Base-by-base conservation (phyloP, 441 rosid species). In the Populus trichocarpa region DNA sequence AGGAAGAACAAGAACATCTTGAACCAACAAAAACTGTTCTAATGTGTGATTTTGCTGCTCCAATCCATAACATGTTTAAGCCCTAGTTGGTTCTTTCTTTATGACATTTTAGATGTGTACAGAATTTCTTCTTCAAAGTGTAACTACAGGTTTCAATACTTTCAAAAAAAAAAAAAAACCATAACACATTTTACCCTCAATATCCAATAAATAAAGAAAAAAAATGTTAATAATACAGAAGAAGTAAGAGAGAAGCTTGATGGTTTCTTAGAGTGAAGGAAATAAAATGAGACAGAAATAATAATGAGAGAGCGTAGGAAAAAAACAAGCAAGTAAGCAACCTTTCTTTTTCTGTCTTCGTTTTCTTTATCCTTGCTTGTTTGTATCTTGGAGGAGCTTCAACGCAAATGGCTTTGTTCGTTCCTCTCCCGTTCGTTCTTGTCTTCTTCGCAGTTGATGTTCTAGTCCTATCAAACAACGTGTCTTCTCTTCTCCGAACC, bases 181-280 rank as follows among this genome's bases (percentile, higher is more conserved):
- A 74, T 20, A 79, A 5, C 69, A 69, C 59, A 28, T 36, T 68
- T 30, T 74, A 68, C 64, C 33, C 28, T n/a, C 74, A 38, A 68
- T 6, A 6, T 53, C n/a, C 77, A 70, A 40, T 36, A 38, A 8
- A 20, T 57, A 57, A 57, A 57, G 25, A 50, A 50, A 20, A 10
- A 20, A 12, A 35, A 70, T 57, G 64, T 57, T 57, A 57, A 57
- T 2, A 35, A 35, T 35, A 20, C 64, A 57, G 64, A 57, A 20
- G 63, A 18, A 57, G 20, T 2, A 20, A 35, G 38, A 35, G 9
- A 35, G 38, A 35, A 35, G 8, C 38, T 35, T 35, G 64, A 57
- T 57, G 64, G 64, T 57, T 20, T 7, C 8, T 57, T 57, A 8
- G 64, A n/a, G 64, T 8, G 25, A 20, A 23, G 20, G 7, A 57